These are phyloP conservation scores for Stagonosporopsis cucurbitacearum DNA, from an alignment of 2,329 filamentous ascomycete species.

Conservation along the genomic window DNA sequence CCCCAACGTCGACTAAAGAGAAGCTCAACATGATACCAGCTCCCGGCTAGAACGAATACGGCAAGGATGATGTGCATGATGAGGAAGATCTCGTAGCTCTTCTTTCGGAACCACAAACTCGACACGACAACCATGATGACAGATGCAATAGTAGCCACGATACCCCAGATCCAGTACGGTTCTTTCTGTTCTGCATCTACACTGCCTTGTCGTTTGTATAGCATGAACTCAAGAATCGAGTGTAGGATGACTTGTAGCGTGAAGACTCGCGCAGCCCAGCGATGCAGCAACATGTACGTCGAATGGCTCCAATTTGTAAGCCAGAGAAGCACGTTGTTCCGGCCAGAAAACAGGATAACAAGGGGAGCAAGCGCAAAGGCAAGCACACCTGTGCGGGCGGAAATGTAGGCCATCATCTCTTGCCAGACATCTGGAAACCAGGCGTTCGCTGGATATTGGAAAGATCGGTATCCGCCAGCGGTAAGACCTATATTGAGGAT, in stretches of 20 bases:
- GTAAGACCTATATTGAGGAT: conserved; percentile 28
- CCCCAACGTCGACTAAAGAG: conserved; percentile 32
- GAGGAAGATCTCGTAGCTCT: conserved; percentile 47
- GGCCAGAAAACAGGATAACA: conserved; percentile 44
- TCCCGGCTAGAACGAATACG: conserved; percentile 40
- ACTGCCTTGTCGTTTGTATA: conserved; percentile 27
- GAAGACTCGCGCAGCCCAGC: conserved; percentile 34
- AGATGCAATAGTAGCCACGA: conserved; percentile 43
- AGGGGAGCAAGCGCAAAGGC: conserved; percentile 40
- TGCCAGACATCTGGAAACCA: conserved; percentile 38
- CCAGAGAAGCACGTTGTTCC: conserved; percentile 51
- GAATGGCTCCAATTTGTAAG: conserved; percentile 49
- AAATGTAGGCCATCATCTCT: conserved; percentile 40
- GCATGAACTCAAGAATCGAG: conserved; percentile 21
- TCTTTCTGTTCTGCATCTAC: conserved; percentile 24
- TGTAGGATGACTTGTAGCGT: conserved; percentile 33
- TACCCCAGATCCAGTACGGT: conserved; percentile 50
- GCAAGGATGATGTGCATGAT: conserved; percentile 42
- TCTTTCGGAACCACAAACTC: conserved; percentile 35
- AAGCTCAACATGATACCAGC: conserved; percentile 50
- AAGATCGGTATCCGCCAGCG: conserved; percentile 45
- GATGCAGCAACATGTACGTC: conserved; percentile 49
- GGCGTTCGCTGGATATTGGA: conserved; percentile 40
- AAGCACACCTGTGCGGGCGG: conserved; percentile 40
- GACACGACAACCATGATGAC: conserved; percentile 37